Evolutionary conservation across 2,329 filamentous ascomycete species (phyloP).

Genomic region (Colletotrichum melonis): DNA sequence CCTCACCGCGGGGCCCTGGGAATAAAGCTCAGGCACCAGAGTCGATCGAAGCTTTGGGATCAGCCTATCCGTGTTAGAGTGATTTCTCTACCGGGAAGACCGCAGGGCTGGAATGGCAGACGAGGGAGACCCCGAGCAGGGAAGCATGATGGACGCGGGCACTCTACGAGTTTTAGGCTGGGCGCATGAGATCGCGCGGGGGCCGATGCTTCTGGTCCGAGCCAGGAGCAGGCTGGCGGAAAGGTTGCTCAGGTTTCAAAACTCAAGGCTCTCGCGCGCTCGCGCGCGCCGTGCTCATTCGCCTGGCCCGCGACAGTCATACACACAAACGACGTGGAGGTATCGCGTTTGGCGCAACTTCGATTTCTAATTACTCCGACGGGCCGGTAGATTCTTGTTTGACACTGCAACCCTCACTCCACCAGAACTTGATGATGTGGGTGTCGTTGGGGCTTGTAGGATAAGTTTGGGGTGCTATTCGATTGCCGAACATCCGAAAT

Average conservation of each 20-base stretch:
- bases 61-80: neutral
- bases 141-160: conserved; percentile 11
- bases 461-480: neutral
- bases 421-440: neutral
- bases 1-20: neutral
- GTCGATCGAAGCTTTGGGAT: neutral
- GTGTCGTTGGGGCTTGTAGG: neutral
- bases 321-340: neutral
- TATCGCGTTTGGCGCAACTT: neutral
- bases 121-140: neutral
- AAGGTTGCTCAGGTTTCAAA: conserved; percentile 21
- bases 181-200: conserved; percentile 11
- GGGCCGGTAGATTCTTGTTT: neutral
- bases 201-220: conserved; percentile 22
- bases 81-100: conserved; percentile 9
- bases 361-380: neutral
- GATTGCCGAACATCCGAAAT: neutral
- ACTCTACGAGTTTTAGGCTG: conserved; percentile 12
- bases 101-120: neutral
- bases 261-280: neutral
- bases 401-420: neutral
- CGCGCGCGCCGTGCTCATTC: neutral
- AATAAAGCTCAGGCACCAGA: neutral
- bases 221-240: conserved; percentile 9
- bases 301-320: neutral